Evolutionary conservation across 176 grass and related monocot genomes (phyloP).

Genomic region (Stipa capillata): DNA sequence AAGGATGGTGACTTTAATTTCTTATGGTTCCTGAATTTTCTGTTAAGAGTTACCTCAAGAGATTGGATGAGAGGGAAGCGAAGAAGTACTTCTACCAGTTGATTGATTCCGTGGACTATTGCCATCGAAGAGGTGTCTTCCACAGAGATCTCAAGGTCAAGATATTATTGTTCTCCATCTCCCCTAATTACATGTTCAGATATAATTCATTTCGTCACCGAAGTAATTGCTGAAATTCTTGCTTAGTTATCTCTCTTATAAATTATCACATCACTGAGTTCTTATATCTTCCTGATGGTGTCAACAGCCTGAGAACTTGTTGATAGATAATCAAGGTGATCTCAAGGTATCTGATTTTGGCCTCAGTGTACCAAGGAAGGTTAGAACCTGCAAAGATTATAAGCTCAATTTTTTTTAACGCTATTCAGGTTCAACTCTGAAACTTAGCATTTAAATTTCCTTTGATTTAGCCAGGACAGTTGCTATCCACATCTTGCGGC

Average conservation of each 20-base stretch:
- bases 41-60: conserved; percentile 44
- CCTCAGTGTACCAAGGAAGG: conserved; percentile 44
- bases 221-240: background rate
- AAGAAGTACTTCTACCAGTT: conserved; percentile 83
- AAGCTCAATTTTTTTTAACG: background rate
- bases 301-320: conserved; percentile 65
- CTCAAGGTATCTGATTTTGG: conserved; percentile 83
- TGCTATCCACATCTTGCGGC: conserved; percentile 62
- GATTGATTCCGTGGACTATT: conserved; percentile 75
- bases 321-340: conserved; percentile 58
- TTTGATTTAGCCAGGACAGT: conserved; percentile 43
- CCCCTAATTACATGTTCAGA: background rate
- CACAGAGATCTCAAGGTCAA: conserved; percentile 79
- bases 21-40: background rate
- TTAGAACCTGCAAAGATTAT: conserved; percentile 1
- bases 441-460: background rate
- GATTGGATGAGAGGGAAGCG: conserved; percentile 44
- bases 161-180: background rate
- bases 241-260: background rate
- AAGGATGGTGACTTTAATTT: background rate
- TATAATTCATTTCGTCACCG: background rate
- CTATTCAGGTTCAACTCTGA: background rate
- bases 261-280: background rate
- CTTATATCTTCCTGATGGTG: conserved; percentile 3
- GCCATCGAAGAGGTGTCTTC: conserved; percentile 52